Evolutionary conservation across 768 basidiomycete genomes (phyloP).

Genomic region (Pulveroboletus sp.): DNA sequence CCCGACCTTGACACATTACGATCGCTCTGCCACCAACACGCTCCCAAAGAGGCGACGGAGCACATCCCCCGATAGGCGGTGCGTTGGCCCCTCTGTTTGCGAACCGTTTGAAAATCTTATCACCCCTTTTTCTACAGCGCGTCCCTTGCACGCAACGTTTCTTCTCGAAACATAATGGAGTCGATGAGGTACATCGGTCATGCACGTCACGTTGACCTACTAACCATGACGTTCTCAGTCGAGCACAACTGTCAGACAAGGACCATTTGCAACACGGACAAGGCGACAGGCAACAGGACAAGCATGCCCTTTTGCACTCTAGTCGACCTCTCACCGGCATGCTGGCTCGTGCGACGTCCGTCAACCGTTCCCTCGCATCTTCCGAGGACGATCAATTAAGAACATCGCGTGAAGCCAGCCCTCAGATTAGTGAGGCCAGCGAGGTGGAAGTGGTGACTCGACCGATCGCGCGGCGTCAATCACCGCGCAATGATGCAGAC

Average conservation of each 20-base stretch:
- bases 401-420: conserved; percentile 29
- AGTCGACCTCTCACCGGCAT: conserved; percentile 7
- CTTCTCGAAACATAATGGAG: conserved; percentile 20
- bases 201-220: conserved; percentile 1
- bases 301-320: conserved; percentile 1
- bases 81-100: conserved; percentile 10
- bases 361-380: conserved; percentile 18
- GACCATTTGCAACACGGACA: conserved; percentile 11
- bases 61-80: conserved; percentile 30
- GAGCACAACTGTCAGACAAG: conserved; percentile 20
- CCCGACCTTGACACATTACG: conserved; percentile 26
- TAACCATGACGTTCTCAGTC: conserved; percentile 19
- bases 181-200: conserved; percentile 26
- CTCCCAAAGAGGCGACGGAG: conserved; percentile 33
- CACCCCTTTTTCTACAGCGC: conserved; percentile 8
- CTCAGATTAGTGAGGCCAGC: conserved; percentile 31
- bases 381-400: conserved; percentile 30
- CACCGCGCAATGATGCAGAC: conserved; percentile 28
- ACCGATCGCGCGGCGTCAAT: conserved; percentile 20
- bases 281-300: conserved; percentile 13
- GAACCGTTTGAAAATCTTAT: conserved; percentile 9
- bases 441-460: conserved; percentile 19
- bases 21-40: conserved; percentile 27
- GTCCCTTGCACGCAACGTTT: conserved; percentile 11
- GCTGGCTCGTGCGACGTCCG: conserved; percentile 15